These are phyloP conservation scores for Phytophthora niederhauseri DNA, from an alignment of 352 stramenopile genomes.

Conservation along the genomic window DNA sequence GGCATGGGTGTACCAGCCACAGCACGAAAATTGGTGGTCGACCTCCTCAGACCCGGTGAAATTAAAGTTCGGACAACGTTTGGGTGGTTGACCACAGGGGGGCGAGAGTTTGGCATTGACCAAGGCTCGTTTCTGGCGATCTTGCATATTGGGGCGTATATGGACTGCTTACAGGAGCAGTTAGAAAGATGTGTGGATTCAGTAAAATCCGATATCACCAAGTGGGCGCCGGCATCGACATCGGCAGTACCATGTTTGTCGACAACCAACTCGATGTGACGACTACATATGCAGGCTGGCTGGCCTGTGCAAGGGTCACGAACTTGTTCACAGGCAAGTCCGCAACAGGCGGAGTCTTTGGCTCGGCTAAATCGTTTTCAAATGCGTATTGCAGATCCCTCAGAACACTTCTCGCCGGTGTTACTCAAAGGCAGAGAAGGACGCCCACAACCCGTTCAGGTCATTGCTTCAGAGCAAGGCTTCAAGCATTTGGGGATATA, in stretches of 20 bases:
- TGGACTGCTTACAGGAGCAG: not conserved
- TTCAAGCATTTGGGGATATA: no score
- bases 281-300: not conserved
- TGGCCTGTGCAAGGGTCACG: not conserved
- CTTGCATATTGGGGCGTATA: slow-evolving; percentile 1
- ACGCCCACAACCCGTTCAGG: no score
- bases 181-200: not conserved
- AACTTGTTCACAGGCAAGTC: not conserved
- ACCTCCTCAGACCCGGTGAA: not conserved
- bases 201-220: not conserved
- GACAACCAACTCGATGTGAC: not conserved
- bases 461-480: no score
- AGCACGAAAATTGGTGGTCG: not conserved
- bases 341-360: not conserved
- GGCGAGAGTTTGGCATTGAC: not conserved
- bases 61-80: not conserved
- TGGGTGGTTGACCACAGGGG: not conserved
- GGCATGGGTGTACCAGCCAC: not conserved
- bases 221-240: not conserved
- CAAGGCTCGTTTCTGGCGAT: not conserved
- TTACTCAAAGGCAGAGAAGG: no score
- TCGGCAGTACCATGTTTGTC: not conserved
- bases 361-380: not conserved
- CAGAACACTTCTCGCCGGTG: no score
- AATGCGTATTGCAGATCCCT: no score